A percentile compares a stretch with the other conserved stretches of the same genome.
phyloP scores from a whole-genome alignment of 2,329 filamentous ascomycete species.

The Hansfordia pulvinata region DNA sequence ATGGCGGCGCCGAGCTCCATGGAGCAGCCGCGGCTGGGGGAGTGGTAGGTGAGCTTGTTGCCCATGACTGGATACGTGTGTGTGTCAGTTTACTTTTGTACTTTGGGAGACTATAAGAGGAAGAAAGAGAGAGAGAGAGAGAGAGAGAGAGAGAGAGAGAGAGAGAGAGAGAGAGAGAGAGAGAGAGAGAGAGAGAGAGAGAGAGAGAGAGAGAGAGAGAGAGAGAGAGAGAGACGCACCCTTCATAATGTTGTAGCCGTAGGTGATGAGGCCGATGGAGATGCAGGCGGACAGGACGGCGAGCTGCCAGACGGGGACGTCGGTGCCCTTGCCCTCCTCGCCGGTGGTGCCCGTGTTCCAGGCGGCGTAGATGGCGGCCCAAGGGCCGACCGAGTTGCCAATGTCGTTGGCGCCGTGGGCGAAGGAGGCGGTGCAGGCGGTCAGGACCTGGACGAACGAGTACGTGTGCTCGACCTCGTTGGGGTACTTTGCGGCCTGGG shows the following conservation, averaged over 20 bases:
- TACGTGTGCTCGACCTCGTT: slow-evolving; percentile 60
- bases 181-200: no score
- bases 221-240: slow-evolving; percentile 30
- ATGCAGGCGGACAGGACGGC: slow-evolving; percentile 52
- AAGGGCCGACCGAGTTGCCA: slow-evolving; percentile 55
- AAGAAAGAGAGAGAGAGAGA: no score
- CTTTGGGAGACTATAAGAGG: no score
- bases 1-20: slow-evolving; percentile 75
- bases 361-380: slow-evolving; percentile 56
- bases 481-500: slow-evolving; percentile 47
- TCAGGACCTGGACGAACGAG: slow-evolving; percentile 52
- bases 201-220: no score
- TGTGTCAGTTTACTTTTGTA: no score
- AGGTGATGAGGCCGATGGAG: slow-evolving; percentile 56
- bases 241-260: slow-evolving; percentile 79
- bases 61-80: slow-evolving; percentile 50
- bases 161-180: no score
- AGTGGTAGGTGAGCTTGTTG: slow-evolving; percentile 66
- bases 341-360: slow-evolving; percentile 51
- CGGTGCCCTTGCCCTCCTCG: slow-evolving; percentile 45
- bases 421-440: slow-evolving; percentile 60
- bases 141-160: no score
- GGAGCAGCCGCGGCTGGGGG: slow-evolving; percentile 40
- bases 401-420: slow-evolving; percentile 70
- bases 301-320: slow-evolving; percentile 64